Conservation (phyloP, 2,329 filamentous ascomycete genomes). For the Pseudogymnoascus sp. region DNA sequence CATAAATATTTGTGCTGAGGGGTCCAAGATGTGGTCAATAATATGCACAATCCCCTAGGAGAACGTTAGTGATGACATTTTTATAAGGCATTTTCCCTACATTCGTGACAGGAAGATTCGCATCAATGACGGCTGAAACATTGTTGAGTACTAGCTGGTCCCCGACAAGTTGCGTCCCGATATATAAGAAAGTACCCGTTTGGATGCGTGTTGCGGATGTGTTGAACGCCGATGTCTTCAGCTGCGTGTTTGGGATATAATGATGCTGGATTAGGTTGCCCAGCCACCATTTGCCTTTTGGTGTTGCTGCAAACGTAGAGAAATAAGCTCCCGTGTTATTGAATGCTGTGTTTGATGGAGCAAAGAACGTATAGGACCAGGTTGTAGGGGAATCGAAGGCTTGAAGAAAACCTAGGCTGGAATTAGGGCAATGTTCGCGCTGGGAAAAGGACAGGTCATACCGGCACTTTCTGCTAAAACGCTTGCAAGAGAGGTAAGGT, state of each 20-base stretch:
- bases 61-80: not conserved
- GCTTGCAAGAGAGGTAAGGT: constrained; percentile 14
- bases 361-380: constrained; percentile 28
- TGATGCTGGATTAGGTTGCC: constrained; percentile 21
- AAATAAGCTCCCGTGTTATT: constrained; percentile 25
- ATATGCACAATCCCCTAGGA: constrained; percentile 22
- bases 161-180: constrained; percentile 18
- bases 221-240: constrained; percentile 19
- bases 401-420: constrained; percentile 21
- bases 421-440: not conserved
- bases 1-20: constrained; percentile 23
- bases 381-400: constrained; percentile 24
- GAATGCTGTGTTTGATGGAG: constrained; percentile 26
- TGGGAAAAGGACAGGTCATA: not conserved
- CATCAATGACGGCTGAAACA: constrained; percentile 16
- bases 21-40: constrained; percentile 21
- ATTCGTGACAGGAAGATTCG: constrained; percentile 16
- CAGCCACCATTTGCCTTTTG: constrained; percentile 25
- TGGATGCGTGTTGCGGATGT: constrained; percentile 20
- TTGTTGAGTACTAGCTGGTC: constrained; percentile 20
- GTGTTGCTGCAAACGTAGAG: constrained; percentile 20
- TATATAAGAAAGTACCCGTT: constrained; percentile 21
- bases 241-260: constrained; percentile 21
- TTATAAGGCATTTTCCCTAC: constrained; percentile 12
- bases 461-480: constrained; percentile 14